Evolutionary conservation across 306 rosid species (phyloP), one percentile per base, ranked within the genome.

Genomic region (Pterocarpus macrocarpus): DNA sequence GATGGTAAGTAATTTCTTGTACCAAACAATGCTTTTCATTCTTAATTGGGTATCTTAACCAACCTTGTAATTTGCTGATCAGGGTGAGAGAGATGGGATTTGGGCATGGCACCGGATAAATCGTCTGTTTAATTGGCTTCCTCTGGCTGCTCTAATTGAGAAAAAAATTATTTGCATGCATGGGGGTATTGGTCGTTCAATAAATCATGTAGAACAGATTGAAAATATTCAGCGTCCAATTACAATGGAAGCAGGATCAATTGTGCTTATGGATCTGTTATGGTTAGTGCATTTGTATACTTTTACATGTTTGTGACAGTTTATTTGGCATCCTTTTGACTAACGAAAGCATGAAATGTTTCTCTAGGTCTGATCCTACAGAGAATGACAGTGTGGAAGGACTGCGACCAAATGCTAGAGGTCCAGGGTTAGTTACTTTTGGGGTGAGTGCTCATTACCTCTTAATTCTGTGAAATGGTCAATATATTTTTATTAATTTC

Each of bases 71-170:
- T 83, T 81, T 86, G 69, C 62, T 77, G 81, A 84, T 56, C 87
- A 94, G 98, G 98, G 98, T 49, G 98, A 94, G 85, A 88, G 98
- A 80, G 98, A 94, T 79, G 98, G 98, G 82, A 94, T 94, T 78
- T 94, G 98, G 98, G 87, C 94, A 34, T 94, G 98, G 98, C 98
- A 94, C 86, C 96, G 98, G 53, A 92, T 94, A 82, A 94, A 94
- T 62, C 93, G 97, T 32, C 86, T 94, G 85, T 94, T 94, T 81
- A 94, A 94, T 85, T 94, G 98, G 98, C 98, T 94, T 82, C 98
- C 98, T 72, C 88, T 94, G 50, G 98, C 98, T 2, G 98, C 98
- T 53, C 89, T 94, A 14, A 94, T 94, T 79, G 98, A 94, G 88
- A 94, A 92, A 87, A 94, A 94, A 80, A 94, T 94, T 38, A 92